Evolutionary conservation across 441 rosid genomes (phyloP), one percentile per base, ranked within the genome.

Genomic region (Gossypium aridum): DNA sequence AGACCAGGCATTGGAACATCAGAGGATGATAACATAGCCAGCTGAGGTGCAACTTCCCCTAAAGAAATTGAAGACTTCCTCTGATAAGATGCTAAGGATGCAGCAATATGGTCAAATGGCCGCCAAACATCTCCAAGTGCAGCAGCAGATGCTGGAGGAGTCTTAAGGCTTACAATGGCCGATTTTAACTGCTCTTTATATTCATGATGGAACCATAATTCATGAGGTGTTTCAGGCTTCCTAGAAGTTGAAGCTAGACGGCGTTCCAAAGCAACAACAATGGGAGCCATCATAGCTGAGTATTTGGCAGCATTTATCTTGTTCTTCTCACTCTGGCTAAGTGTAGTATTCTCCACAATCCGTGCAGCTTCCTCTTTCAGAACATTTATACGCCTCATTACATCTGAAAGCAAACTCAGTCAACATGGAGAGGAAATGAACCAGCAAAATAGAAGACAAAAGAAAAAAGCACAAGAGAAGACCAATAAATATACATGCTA

Each of bases 1-100:
- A 96, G 90, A 77, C 99, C 99, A 81, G 99, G 99, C 98, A 96
- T 87, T 78, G 99, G 99, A 83, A 96, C 91, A 85, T 96, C 91
- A 79, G 91, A 92, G 75, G 97, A 90, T 78, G 98, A 93, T 80
- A 96, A 83, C 80, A 87, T 83, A 80, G 97, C 90, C 82, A 96
- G 81, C 45, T 83, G 93, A 16, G 99, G 98, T 60, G 99, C 99
- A 86, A 96, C 98, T 87, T 96, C 97, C 70, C 92, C 90, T 45
- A 96, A 79, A 69, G 90, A 85, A 81, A 93, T 88, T 74, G 92
- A 87, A 64, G 97, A 90, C 81, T 92, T 96, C 78, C 98, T 87
- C 80, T 96, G 98, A 79, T 86, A 86, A 76, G 96, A 91, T 68
- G 94, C 97, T 86, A 93, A 81, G 74, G 97, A 91, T 69, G 94